Conservation (phyloP, 768 basidiomycete genomes). For the Suillus brevipes region DNA sequence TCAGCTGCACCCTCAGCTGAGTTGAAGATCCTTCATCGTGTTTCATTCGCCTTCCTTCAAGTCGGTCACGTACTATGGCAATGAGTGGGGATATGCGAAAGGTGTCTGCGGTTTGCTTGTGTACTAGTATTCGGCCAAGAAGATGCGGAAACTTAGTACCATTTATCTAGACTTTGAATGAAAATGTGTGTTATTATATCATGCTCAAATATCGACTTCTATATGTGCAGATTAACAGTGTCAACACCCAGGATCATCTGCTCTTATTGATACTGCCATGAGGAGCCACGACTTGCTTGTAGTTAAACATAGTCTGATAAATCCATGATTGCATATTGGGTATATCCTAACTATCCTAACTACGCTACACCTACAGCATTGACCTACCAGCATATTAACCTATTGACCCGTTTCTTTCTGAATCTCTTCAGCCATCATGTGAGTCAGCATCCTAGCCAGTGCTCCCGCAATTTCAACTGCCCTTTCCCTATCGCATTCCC, state of each 20-base stretch:
- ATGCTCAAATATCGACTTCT: not conserved
- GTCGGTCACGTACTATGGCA: constrained; percentile 88
- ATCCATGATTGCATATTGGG: not conserved
- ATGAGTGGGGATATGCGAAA: constrained; percentile 86
- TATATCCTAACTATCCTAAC: too few relatives aligned
- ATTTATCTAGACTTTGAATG: not conserved
- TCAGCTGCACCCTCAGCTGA: too few relatives aligned
- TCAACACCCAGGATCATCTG: not conserved
- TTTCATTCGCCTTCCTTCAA: constrained; percentile 49
- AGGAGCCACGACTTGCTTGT: not conserved
- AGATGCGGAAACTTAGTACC: constrained; percentile 26
- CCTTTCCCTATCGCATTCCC: constrained; percentile 29
- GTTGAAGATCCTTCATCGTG: too few relatives aligned
- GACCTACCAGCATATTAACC: not conserved
- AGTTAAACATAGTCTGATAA: too few relatives aligned
- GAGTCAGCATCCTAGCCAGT: constrained; percentile 44
- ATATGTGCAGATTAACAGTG: not conserved
- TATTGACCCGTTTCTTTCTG: not conserved
- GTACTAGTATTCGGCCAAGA: too few relatives aligned
- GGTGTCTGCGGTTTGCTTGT: constrained; percentile 58
- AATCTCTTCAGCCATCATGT: constrained; percentile 29
- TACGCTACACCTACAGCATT: not conserved
- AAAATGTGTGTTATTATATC: not conserved
- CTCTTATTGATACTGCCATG: too few relatives aligned
- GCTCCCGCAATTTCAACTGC: constrained; percentile 39